Base-by-base conservation (phyloP, 2,329 filamentous ascomycete species). In the Calonectria montana region DNA sequence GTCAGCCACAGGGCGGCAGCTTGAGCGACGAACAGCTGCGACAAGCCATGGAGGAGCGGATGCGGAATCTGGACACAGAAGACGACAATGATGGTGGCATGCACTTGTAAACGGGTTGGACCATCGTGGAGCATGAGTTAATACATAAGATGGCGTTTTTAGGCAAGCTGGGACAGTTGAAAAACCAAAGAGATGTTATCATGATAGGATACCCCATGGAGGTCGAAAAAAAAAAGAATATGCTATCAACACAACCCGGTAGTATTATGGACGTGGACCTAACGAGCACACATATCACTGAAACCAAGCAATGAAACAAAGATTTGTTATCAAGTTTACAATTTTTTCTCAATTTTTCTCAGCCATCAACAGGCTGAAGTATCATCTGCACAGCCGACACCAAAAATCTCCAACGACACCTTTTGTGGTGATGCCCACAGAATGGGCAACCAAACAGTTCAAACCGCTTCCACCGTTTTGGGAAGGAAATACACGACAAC, bases 11-110 rank as follows among this genome's bases (percentile, higher is more conserved):
- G 18, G 87, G 88, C 23, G 88, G 89, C 12, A 86, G 86, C 37
- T 74, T 92, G 67, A 86, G 84, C 25, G 91, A 92, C 72, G 90
- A 92, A 73, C 87, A 93, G 80, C 82, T 94, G 66, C 84, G 89
- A 68, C 82, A 86, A 72, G 86, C 86, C 63, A 78, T 93, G 71
- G 87, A 90, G 76, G 88, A 88, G 75, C 88, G 88, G 65, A 84
- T 93, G 82, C 84, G 86, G 57, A 77, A 83, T 8, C 78, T 87
- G 27, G 84, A 79, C 15, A 81, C 82, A 5, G 86, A 86, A 2
- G 86, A 85, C 25, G 86, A 79, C 15, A 79, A 86, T 15, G 87
- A 91, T 4, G 89, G 87, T 23, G 91, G 92, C 1, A 85, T 94
- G 85, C 91, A 94, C 83, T 82, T 94, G 55, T 93, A 80, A 75